Percentiles rank a stretch among this genome's conserved stretches.
phyloP scores from a whole-genome alignment of 108 stramenopile genomes.

The Hondaea fermentalgiana region DNA sequence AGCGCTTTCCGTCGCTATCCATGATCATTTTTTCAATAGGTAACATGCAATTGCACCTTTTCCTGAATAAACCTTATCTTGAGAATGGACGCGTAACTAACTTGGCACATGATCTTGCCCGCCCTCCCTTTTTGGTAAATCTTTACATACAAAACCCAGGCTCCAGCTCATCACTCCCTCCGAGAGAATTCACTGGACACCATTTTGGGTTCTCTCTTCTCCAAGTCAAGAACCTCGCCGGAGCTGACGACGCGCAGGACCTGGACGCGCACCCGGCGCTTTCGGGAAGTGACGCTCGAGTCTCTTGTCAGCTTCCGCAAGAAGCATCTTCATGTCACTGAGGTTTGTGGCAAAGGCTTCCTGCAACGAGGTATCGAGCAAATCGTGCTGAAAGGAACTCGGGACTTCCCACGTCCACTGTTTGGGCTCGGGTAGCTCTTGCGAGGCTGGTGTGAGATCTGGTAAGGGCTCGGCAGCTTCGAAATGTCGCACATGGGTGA shows the following conservation, averaged over 20 bases:
- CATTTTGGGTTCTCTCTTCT: no score
- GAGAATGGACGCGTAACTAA: no score
- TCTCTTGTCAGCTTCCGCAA: not conserved
- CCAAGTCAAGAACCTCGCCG: not conserved
- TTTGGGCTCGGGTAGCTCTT: not conserved
- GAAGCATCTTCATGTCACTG: not conserved
- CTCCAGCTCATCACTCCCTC: no score
- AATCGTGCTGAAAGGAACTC: not conserved
- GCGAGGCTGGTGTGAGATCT: not conserved
- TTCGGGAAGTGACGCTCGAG: not conserved
- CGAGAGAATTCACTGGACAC: no score
- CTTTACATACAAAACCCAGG: no score
- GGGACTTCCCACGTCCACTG: not conserved
- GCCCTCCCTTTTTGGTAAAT: no score
- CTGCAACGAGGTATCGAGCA: not conserved
- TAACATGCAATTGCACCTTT: no score
- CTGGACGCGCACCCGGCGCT: not conserved
- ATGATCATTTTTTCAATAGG: no score
- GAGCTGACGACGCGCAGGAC: not conserved
- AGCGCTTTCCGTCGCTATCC: no score
- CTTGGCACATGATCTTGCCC: no score
- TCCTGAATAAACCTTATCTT: no score
- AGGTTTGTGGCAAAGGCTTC: not conserved
- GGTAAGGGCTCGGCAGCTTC: not conserved
- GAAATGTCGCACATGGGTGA: not conserved